Percentiles rank a stretch among this genome's conserved stretches.
Evolutionary conservation across 805 yeast genomes (phyloP).

Genomic region (Kuraishia capsulata): DNA sequence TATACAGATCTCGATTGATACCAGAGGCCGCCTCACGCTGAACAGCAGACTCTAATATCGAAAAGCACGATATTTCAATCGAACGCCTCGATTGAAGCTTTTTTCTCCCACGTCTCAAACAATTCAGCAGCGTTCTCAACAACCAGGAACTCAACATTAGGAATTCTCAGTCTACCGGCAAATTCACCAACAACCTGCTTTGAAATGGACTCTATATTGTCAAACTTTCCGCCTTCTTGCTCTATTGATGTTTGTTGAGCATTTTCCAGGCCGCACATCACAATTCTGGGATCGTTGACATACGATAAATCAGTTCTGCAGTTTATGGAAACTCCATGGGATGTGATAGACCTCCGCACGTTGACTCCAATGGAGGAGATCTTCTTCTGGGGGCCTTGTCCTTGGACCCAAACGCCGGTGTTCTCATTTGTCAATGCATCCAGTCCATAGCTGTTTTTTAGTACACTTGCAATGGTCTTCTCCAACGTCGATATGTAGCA

Average conservation of each 20-base stretch:
- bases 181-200: slow-evolving; percentile 33
- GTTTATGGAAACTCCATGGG: slow-evolving; percentile 86
- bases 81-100: too few relatives aligned
- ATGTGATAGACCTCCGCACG: slow-evolving; percentile 72
- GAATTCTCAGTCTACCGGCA: slow-evolving; percentile 25
- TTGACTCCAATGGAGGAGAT: slow-evolving; percentile 89
- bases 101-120: too few relatives aligned
- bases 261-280: slow-evolving; percentile 79
- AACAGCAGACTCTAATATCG: too few relatives aligned
- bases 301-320: slow-evolving; percentile 63
- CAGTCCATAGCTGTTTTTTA: slow-evolving; percentile 24
- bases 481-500: slow-evolving; percentile 44
- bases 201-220: slow-evolving; percentile 26
- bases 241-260: slow-evolving; percentile 46
- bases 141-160: slow-evolving; percentile 2
- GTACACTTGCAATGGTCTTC: slow-evolving; percentile 19
- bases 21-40: too few relatives aligned
- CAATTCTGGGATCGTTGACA: slow-evolving; percentile 50
- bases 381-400: slow-evolving; percentile 29
- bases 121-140: background rate
- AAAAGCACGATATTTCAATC: too few relatives aligned
- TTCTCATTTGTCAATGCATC: slow-evolving; percentile 46
- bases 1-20: too few relatives aligned
- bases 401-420: slow-evolving; percentile 80
- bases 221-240: slow-evolving; percentile 11